Evolutionary conservation across 371 early-diverging fungal species (phyloP).

Genomic region (Syncephalastrum contaminatum): DNA sequence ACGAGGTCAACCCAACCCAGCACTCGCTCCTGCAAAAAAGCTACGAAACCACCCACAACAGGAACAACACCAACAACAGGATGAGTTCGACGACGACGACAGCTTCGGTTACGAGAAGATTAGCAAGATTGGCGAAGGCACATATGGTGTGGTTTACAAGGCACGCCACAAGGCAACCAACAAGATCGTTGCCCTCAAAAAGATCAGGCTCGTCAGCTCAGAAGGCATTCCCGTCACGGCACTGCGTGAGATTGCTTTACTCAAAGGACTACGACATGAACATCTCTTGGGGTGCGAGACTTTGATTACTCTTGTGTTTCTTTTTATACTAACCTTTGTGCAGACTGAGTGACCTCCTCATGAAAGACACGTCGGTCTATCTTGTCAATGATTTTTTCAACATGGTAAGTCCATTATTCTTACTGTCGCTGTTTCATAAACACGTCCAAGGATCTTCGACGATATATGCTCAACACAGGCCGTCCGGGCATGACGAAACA

Average conservation of each 20-base stretch:
- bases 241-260: slow-evolving; percentile 95
- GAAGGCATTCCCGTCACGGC: slow-evolving; percentile 95
- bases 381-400: slow-evolving; percentile 97
- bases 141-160: slow-evolving; percentile 98
- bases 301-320: neutral
- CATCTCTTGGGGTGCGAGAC: slow-evolving; percentile 86
- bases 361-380: slow-evolving; percentile 88
- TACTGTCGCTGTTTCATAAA: neutral
- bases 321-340: neutral
- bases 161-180: slow-evolving; percentile 78
- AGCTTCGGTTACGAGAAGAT: slow-evolving; percentile 69
- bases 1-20: too few species aligned
- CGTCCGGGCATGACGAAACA: slow-evolving; percentile 56
- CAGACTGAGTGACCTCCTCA: slow-evolving; percentile 91
- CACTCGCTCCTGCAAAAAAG: too few species aligned
- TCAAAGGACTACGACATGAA: slow-evolving; percentile 93
- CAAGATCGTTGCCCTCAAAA: slow-evolving; percentile 90
- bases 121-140: slow-evolving; percentile 97
- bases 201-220: slow-evolving; percentile 86
- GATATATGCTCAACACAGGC: slow-evolving; percentile 83
- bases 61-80: slow-evolving; percentile 5
- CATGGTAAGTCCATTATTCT: slow-evolving; percentile 33
- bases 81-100: slow-evolving; percentile 13
- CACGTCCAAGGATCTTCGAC: slow-evolving; percentile 78
- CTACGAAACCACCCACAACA: too few species aligned